phyloP scores from a whole-genome alignment of 176 grass and related monocot species.

The Ananas comosus region DNA sequence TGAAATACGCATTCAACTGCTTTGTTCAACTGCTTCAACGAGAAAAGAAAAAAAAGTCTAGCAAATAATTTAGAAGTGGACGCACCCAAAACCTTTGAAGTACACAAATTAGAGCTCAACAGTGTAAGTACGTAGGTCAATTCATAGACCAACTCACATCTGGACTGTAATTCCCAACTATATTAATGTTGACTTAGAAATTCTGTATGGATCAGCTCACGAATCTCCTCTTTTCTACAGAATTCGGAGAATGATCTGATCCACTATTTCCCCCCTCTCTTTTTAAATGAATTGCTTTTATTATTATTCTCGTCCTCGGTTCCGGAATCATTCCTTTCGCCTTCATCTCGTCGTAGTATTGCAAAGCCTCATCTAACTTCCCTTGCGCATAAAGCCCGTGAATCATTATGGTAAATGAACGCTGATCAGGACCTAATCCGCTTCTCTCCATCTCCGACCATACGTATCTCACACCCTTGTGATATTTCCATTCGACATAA shows the following conservation, averaged over 20 bases:
- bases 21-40: too few relatives aligned
- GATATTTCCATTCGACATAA: slow-evolving; percentile 45
- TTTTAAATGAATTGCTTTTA: slow-evolving; percentile 57
- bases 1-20: too few relatives aligned
- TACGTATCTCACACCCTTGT: slow-evolving; percentile 33
- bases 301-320: slow-evolving; percentile 52
- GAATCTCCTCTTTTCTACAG: slow-evolving; percentile 5
- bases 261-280: slow-evolving; percentile 12
- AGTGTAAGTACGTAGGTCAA: too few relatives aligned
- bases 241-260: slow-evolving; percentile 17
- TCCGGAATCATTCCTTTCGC: slow-evolving; percentile 63
- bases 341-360: slow-evolving; percentile 52
- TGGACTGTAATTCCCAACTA: neutral
- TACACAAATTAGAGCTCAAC: too few relatives aligned
- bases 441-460: slow-evolving; percentile 64
- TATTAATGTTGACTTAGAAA: neutral
- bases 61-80: too few relatives aligned
- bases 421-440: slow-evolving; percentile 61
- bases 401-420: slow-evolving; percentile 61
- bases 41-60: too few relatives aligned
- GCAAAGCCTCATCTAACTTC: slow-evolving; percentile 49
- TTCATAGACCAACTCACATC: neutral
- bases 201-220: neutral
- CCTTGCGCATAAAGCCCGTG: slow-evolving; percentile 57
- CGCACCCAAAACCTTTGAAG: too few relatives aligned